Conservation (phyloP, 805 yeast genomes). For the Candida succiphila region DNA sequence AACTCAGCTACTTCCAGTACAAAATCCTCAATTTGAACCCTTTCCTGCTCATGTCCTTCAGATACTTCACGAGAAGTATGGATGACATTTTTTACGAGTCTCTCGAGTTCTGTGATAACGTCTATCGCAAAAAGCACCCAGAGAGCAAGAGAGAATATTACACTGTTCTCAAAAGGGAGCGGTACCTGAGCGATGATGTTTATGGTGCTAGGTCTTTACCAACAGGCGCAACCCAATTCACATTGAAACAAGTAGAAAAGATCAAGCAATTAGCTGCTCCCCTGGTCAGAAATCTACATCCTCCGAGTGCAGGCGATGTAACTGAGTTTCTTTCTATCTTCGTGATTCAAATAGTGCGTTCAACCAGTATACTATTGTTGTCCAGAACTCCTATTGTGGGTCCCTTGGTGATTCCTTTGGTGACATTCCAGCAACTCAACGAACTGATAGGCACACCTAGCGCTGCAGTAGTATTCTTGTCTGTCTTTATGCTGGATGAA, state of each 20-base stretch:
- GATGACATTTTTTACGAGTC: slow-evolving; percentile 30
- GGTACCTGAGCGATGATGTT: background rate
- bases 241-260: background rate
- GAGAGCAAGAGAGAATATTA: slow-evolving; percentile 16
- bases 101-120: slow-evolving; percentile 27
- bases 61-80: slow-evolving; percentile 26
- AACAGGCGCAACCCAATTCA: background rate
- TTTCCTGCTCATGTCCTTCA: slow-evolving; percentile 25
- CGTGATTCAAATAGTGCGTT: slow-evolving; percentile 7
- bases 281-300: background rate
- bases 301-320: background rate
- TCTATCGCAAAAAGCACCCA: slow-evolving; percentile 30
- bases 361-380: slow-evolving; percentile 23
- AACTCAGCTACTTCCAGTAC: slow-evolving; percentile 21
- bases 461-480: slow-evolving; percentile 27
- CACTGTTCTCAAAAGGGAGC: slow-evolving; percentile 3
- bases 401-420: slow-evolving; percentile 27
- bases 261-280: background rate
- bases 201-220: background rate
- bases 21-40: slow-evolving; percentile 31
- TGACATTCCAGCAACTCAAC: slow-evolving; percentile 33
- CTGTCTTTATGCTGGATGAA: slow-evolving; percentile 26
- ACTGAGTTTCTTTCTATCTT: slow-evolving; percentile 1
- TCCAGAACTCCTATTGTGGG: slow-evolving; percentile 34
- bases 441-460: slow-evolving; percentile 35